Evolutionary conservation across 192 early-diverging fungal genomes (phyloP).

Genomic region (Coemansia sp.): DNA sequence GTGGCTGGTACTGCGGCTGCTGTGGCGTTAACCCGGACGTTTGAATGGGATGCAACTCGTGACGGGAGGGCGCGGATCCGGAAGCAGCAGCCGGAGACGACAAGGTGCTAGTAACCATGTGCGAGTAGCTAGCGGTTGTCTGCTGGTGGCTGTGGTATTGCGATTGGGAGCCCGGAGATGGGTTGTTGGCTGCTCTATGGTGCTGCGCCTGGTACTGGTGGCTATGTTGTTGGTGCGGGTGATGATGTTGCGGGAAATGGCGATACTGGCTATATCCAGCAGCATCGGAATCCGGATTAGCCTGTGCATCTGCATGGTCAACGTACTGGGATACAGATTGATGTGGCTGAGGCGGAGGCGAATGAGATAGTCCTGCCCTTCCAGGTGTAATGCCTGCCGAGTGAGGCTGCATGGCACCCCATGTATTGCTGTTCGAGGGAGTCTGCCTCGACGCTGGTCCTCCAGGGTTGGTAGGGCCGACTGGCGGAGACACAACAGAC

Average conservation of each 20-base stretch:
- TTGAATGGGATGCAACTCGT: not conserved
- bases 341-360: slow-evolving; percentile 22
- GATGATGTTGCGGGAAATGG: slow-evolving; percentile 9
- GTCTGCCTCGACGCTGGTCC: not conserved
- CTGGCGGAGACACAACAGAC: slow-evolving; percentile 5
- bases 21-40: not conserved
- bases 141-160: slow-evolving; percentile 10
- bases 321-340: slow-evolving; percentile 9
- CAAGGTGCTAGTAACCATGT: slow-evolving; percentile 7
- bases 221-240: slow-evolving; percentile 5
- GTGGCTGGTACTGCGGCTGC: not conserved
- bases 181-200: slow-evolving; percentile 8
- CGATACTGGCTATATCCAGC: slow-evolving; percentile 4
- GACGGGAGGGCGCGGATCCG: not conserved
- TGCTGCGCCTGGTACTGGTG: slow-evolving; percentile 15
- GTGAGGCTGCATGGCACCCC: slow-evolving; percentile 10
- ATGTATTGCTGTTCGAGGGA: not conserved
- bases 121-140: slow-evolving; percentile 5
- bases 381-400: not conserved
- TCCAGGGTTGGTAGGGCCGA: not conserved
- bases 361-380: slow-evolving; percentile 23
- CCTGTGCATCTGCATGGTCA: slow-evolving; percentile 10
- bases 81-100: slow-evolving; percentile 7
- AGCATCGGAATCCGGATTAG: slow-evolving; percentile 7
- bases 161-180: slow-evolving; percentile 8